Percentiles rank a stretch among this genome's conserved stretches.
Evolutionary conservation across 192 early-diverging fungal species (phyloP).

Genomic region (Podila clonocystis): DNA sequence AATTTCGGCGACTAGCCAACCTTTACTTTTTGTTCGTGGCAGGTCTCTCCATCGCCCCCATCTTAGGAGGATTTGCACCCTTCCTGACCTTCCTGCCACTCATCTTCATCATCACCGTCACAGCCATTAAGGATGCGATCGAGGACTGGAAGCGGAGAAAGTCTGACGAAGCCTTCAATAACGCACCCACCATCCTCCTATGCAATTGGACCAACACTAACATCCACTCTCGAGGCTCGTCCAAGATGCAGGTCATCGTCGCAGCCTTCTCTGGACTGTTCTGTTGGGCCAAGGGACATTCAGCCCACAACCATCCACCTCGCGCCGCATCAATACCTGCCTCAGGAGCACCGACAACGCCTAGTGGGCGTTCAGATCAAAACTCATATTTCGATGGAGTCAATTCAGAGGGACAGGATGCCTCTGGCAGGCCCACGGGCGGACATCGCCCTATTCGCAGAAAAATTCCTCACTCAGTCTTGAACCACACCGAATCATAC

Average conservation of each 20-base stretch:
- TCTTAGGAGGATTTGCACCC: constrained; percentile 73
- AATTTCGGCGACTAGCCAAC: constrained; percentile 96
- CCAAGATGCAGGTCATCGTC: constrained; percentile 14
- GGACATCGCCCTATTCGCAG: constrained; percentile 22
- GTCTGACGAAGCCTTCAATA: constrained; percentile 87
- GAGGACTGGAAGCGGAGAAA: constrained; percentile 92
- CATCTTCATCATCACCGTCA: constrained; percentile 79
- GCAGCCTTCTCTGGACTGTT: constrained; percentile 14
- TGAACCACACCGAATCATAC: constrained; percentile 40
- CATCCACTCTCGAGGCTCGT: constrained; percentile 19
- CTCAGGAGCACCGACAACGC: constrained; percentile 33
- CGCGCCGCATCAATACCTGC: constrained; percentile 33
- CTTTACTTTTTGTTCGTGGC: constrained; percentile 94
- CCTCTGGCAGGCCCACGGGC: constrained; percentile 25
- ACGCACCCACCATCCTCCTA: constrained; percentile 63
- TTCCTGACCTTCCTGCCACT: constrained; percentile 85
- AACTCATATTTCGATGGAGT: constrained; percentile 58
- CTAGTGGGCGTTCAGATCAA: constrained; percentile 39
- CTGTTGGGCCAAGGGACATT: not conserved
- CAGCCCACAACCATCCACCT: not conserved
- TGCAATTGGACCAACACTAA: constrained; percentile 74
- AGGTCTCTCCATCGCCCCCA: constrained; percentile 76
- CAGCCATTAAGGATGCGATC: constrained; percentile 88
- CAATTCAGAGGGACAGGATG: constrained; percentile 21
- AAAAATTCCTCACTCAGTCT: constrained; percentile 59